Percentiles rank a stretch among this genome's conserved stretches.
Conservation (phyloP, 148 eudicot species). For the Camellia granthamiana region DNA sequence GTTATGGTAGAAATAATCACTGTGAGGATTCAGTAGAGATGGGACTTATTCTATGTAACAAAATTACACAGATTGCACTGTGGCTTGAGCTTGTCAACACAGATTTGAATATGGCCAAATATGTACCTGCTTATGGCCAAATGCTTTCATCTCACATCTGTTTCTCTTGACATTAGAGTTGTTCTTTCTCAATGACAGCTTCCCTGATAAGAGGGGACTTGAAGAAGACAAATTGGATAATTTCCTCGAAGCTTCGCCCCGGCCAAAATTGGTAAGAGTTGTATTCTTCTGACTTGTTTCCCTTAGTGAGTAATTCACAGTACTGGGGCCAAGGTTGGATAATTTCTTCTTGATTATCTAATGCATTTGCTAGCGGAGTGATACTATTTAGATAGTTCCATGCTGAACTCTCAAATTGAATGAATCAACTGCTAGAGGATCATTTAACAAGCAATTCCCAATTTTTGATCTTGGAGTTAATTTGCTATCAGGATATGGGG, state of each 20-base stretch:
- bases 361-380: conserved; percentile 2
- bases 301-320: no score
- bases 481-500: conserved; percentile 48
- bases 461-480: background rate
- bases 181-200: background rate
- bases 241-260: conserved; percentile 37
- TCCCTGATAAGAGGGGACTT: conserved; percentile 42
- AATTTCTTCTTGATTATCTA: background rate
- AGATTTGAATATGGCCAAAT: background rate
- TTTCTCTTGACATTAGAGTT: background rate
- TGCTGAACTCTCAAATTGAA: background rate
- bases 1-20: conserved; percentile 3
- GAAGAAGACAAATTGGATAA: conserved; percentile 36
- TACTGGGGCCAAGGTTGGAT: background rate
- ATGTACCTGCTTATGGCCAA: background rate
- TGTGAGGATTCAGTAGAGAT: background rate
- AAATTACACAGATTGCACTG: background rate
- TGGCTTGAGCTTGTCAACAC: background rate
- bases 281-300: background rate
- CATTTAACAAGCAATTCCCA: background rate
- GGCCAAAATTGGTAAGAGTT: conserved; percentile 49
- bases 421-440: background rate
- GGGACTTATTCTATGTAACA: background rate
- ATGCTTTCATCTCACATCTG: background rate
- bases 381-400: background rate